Evolutionary conservation across 768 basidiomycete genomes (phyloP), one percentile per base, ranked within the genome.

Genomic region (Leccinum pellstonianum): DNA sequence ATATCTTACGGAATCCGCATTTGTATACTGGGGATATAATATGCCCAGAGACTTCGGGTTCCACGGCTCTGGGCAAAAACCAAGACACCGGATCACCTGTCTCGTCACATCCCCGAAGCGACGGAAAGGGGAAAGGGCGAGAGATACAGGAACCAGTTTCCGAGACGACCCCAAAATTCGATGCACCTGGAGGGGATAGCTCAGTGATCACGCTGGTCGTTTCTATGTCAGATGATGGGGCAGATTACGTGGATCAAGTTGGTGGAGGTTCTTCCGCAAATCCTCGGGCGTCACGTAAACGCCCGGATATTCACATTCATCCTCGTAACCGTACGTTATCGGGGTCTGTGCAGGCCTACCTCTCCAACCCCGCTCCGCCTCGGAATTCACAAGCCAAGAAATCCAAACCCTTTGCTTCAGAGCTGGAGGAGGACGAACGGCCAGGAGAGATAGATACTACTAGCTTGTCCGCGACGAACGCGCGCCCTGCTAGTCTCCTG

Each of bases 301-400:
- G 57, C n/a, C 47, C 35, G 48, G 56, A 49, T 46, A 27, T 48
- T 21, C 19, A 33, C 14, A 66, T 71, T 43, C 63, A 63, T 52
- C 71, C 72, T 46, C 78, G 79, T 58, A 72, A 77, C 60, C 77
- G 75, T 62, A 79, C 72, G 62, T 73, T 84, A 35, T 71, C 75
- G 47, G 78, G 82, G 56, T 78, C 81, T 14, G 76, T 85, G 4
- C 80, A 79, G 43, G 79, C 80, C 2, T 77, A 84, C 66, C 78
- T 85, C 52, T 62, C 64, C 11, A 57, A 54, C 6, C 58, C 66
- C 7, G 33, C 48, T 46, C 25, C 31, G 17, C 53, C 47, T 19
- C 61, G 60, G 56, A 57, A 49, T 46, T 38, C 48, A 33, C 15
- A 52, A 48, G 3, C 41, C 41, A 48, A 15, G 0, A 23, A 48